Evolutionary conservation across 208 protist species (phyloP), one percentile per base, ranked within the genome.

Genomic region (Leishmania tarentolae): DNA sequence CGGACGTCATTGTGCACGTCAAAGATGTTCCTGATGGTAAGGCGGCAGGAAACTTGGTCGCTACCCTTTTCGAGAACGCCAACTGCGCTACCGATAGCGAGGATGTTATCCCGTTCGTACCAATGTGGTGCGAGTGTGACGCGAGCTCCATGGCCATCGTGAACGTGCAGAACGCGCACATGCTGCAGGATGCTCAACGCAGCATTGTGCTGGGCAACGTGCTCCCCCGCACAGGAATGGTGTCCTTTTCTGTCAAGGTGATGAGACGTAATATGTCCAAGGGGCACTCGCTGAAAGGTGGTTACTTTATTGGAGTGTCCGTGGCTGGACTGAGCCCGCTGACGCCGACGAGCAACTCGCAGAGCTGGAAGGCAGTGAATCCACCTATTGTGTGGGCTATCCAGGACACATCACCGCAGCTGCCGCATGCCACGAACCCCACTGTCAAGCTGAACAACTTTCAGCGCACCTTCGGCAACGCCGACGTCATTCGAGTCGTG

Each of bases 381-480:
- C 95, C 95, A 31, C 95, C 95, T 31, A 86, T 95, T 75, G 95
- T 98, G 21, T 98, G 95, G 95, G 95, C 95, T 0, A 86, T 98
- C 68, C 95, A 98, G 81, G 95, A 98, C 85, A 94, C 91, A 21
- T 95, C 95, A 7, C 95, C 95, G 66, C 95, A 98, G 85, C 88
- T 98, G 53, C 87, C 93, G 46, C 92, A 98, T 81, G 95, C 95
- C 40, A 95, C 93, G 44, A 98, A 98, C 83, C 95, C 95, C 35
- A 94, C 92, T 7, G 93, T 98, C 59, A 94, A 92, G 86, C 85
- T 91, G 47, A 98, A 98, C 87, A 94, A 92, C 83, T 98, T 97
- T 79, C 90, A 97, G 81, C 91, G 95, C 46, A 92, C 91, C 31
- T 98, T 95, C 85, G 93, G 95, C 42, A 95, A 91, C 83, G 91